phyloP scores from a whole-genome alignment of 2,329 filamentous ascomycete species.

The Torrubiella hemipterigena region DNA sequence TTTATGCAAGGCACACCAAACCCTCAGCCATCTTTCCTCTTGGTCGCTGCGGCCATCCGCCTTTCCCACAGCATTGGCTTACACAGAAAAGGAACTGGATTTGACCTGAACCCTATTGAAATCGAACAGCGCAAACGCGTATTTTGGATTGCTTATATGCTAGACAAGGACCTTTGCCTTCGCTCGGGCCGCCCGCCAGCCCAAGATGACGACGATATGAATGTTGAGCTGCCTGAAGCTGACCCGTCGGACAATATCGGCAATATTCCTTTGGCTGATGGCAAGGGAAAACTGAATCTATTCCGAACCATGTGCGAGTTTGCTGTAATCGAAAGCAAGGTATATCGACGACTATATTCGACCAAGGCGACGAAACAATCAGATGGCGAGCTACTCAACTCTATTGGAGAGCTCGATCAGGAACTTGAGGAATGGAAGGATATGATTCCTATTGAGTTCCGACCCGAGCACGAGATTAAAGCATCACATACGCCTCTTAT shows the following conservation, averaged over 20 bases:
- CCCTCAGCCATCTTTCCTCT: conserved; percentile 83
- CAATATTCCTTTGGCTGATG: conserved; percentile 81
- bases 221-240: conserved; percentile 85
- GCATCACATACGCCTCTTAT: conserved; percentile 88
- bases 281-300: conserved; percentile 86
- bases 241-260: conserved; percentile 87
- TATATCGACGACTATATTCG: conserved; percentile 88
- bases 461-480: conserved; percentile 95
- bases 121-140: conserved; percentile 72
- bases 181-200: conserved; percentile 47
- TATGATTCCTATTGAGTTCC: conserved; percentile 84
- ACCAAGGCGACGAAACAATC: conserved; percentile 86
- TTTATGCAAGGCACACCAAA: conserved; percentile 96
- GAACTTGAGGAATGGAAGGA: conserved; percentile 95
- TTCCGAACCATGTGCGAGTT: conserved; percentile 91
- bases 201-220: conserved; percentile 67
- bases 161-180: conserved; percentile 52
- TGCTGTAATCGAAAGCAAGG: conserved; percentile 80
- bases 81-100: conserved; percentile 84
- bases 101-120: conserved; percentile 86
- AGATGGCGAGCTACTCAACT: conserved; percentile 85
- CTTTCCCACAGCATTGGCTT: conserved; percentile 89
- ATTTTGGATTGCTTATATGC: conserved; percentile 55
- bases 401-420: conserved; percentile 86
- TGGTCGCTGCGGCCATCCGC: conserved; percentile 82